These are phyloP conservation scores for Fusarium sp. DNA, from an alignment of 2,329 filamentous ascomycete species.

Conservation along the genomic window DNA sequence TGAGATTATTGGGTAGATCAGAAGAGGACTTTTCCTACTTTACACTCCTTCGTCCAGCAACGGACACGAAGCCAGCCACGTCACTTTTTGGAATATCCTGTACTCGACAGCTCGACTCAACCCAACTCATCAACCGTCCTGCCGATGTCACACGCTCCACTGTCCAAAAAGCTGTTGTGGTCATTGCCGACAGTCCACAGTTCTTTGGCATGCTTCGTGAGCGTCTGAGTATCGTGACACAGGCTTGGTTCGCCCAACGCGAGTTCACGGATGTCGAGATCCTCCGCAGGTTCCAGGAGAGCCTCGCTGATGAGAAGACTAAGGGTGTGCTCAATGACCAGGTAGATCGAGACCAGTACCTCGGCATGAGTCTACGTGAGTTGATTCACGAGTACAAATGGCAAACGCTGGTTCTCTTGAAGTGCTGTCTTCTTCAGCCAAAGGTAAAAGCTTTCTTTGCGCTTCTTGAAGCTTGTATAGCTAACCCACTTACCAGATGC, in stretches of 20 bases:
- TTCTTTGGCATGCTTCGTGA: constrained; percentile 91
- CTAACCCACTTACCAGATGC: constrained; percentile 72
- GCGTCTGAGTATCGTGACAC: constrained; percentile 88
- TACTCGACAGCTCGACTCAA: constrained; percentile 88
- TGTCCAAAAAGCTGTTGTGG: constrained; percentile 97
- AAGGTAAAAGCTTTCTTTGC: constrained; percentile 71
- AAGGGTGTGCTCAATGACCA: constrained; percentile 70
- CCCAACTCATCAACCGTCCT: constrained; percentile 79
- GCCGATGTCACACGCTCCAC: constrained; percentile 95
- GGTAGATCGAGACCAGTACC: constrained; percentile 83
- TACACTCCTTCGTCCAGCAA: constrained; percentile 78
- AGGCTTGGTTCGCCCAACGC: constrained; percentile 94
- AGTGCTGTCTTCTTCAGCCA: constrained; percentile 91
- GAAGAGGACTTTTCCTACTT: constrained; percentile 99
- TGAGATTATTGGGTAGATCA: constrained; percentile 66
- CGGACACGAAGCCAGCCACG: constrained; percentile 67
- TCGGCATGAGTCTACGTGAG: constrained; percentile 89
- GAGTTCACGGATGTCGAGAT: constrained; percentile 95
- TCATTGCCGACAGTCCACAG: constrained; percentile 90
- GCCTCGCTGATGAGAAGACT: constrained; percentile 75
- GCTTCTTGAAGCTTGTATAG: background rate
- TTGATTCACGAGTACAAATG: constrained; percentile 94
- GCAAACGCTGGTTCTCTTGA: constrained; percentile 93
- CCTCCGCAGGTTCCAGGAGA: constrained; percentile 89
- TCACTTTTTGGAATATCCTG: constrained; percentile 97